A percentile compares a stretch with the other conserved stretches of the same genome.
phyloP scores from a whole-genome alignment of 2,329 filamentous ascomycete species.

The Aspergillus tubingensis region DNA sequence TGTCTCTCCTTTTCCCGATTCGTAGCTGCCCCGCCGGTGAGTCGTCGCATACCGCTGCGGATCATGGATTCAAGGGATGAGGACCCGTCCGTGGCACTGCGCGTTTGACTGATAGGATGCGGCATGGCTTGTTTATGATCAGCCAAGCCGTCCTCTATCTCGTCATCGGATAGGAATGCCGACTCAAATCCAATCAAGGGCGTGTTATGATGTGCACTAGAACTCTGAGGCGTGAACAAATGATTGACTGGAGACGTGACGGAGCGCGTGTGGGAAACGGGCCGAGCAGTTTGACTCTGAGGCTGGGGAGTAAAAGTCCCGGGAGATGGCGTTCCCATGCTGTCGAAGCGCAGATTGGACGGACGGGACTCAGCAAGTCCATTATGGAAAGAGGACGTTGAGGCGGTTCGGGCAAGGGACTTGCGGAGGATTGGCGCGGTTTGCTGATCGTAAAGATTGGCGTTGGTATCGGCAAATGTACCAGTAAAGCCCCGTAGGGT shows the following conservation, averaged over 20 bases:
- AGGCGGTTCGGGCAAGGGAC: conserved; percentile 71
- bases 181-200: conserved; percentile 49
- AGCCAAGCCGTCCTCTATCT: conserved; percentile 74
- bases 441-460: conserved; percentile 88
- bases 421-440: conserved; percentile 87
- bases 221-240: conserved; percentile 41
- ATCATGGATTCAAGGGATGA: conserved; percentile 50
- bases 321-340: conserved; percentile 44
- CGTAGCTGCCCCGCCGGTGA: conserved; percentile 47
- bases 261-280: conserved; percentile 75
- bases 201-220: conserved; percentile 58
- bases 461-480: conserved; percentile 70
- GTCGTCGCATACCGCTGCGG: conserved; percentile 49
- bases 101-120: conserved; percentile 28
- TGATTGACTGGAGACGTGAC: conserved; percentile 75
- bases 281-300: conserved; percentile 51
- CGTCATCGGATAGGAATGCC: conserved; percentile 74
- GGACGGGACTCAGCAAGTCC: conserved; percentile 75
- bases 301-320: conserved; percentile 49
- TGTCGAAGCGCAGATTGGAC: conserved; percentile 57
- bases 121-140: conserved; percentile 54
- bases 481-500: conserved; percentile 55
- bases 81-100: conserved; percentile 41
- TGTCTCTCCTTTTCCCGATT: conserved; percentile 48
- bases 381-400: conserved; percentile 77